Evolutionary conservation across 495 filamentous ascomycete genomes (phyloP), one percentile per base, ranked within the genome.

Genomic region (Xylaria nigripes): DNA sequence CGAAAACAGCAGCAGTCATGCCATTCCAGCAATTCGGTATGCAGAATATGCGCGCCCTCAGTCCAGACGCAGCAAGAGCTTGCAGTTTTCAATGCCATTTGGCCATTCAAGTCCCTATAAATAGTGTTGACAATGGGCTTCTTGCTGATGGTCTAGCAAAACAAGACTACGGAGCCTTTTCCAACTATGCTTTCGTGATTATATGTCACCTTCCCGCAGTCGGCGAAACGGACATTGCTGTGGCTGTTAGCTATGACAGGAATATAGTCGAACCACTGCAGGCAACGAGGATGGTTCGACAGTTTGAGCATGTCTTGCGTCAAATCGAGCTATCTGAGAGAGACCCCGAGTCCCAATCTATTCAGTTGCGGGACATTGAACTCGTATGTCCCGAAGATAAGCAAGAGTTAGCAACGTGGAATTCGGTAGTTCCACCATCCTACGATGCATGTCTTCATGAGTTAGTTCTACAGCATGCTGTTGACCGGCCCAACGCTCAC

Each of bases 11-110:
- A 3, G 65, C 66, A 1, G 72, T 72, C 62, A 74, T 72, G 44
- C 44, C 66, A 10, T 72, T 63, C 50, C 72, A 76, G 48, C 73
- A 76, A 24, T 55, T 55, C 15, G 73, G 73, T n/a, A 42, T 78
- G 22, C 68, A 70, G 34, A 63, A 65, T 22, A 63, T 72, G 7
- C 48, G 54, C 4, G 54, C 43, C 22, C 23, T 68, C 0, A 56
- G 63, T 3, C 22, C 44, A 19, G 61, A 66, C 2, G 51, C 63
- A 2, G 51, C 48, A 24, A 44, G 48, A 18, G 60, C 56, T 2
- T 68, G 68, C 55, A 19, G 61, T 10, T 72, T 72, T 42, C 63
- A 67, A 34, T 67, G 55, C 16, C 54, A 70, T 3, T 44, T 58
- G 6, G 56, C 41, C 43, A 41, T 58, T 12, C 50, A 58, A 45